These are phyloP conservation scores for Rhynchosporium secalis DNA, from an alignment of 2,329 filamentous ascomycete species.

Conservation along the genomic window DNA sequence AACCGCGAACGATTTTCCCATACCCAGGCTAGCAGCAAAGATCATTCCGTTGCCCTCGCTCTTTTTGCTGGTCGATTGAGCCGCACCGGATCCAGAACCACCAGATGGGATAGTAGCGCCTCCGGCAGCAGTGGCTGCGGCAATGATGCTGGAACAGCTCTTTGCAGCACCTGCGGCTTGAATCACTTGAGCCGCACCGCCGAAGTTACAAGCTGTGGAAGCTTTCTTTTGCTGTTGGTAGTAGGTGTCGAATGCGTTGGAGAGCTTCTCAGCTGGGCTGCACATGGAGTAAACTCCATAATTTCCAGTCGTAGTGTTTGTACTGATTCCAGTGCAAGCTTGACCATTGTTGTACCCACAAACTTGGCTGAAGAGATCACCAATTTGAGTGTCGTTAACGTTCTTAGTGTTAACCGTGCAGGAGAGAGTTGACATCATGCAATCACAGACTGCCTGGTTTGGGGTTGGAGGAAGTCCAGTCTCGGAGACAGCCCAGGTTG, in stretches of 20 bases:
- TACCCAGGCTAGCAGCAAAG: conserved; percentile 25
- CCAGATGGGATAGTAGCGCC: conserved; percentile 16
- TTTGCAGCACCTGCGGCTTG: conserved; percentile 38
- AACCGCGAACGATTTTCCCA: conserved; percentile 25
- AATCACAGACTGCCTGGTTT: conserved; percentile 74
- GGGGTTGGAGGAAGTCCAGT: conserved; percentile 75
- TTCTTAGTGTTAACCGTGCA: conserved; percentile 62
- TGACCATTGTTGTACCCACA: conserved; percentile 50
- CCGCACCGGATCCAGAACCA: conserved; percentile 16
- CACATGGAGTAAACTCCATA: conserved; percentile 81
- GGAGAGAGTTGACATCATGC: conserved; percentile 72
- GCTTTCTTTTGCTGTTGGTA: conserved; percentile 37
- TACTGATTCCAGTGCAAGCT: conserved; percentile 27
- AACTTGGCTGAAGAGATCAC: conserved; percentile 59
- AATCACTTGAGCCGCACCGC: conserved; percentile 60
- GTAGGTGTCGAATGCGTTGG: conserved; percentile 71
- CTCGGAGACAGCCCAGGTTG: conserved; percentile 47
- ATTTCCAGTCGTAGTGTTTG: conserved; percentile 62
- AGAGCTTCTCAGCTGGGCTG: conserved; percentile 66
- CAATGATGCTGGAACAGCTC: conserved; percentile 31
- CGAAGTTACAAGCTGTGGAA: conserved; percentile 66
- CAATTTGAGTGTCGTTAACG: conserved; percentile 58
- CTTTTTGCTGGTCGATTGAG: conserved; percentile 32
- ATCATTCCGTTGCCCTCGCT: conserved; percentile 27
- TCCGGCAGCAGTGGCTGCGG: conserved; percentile 23